Evolutionary conservation across 1,284 basidiomycete genomes (phyloP).

Genomic region (Pisolithus thermaeus): DNA sequence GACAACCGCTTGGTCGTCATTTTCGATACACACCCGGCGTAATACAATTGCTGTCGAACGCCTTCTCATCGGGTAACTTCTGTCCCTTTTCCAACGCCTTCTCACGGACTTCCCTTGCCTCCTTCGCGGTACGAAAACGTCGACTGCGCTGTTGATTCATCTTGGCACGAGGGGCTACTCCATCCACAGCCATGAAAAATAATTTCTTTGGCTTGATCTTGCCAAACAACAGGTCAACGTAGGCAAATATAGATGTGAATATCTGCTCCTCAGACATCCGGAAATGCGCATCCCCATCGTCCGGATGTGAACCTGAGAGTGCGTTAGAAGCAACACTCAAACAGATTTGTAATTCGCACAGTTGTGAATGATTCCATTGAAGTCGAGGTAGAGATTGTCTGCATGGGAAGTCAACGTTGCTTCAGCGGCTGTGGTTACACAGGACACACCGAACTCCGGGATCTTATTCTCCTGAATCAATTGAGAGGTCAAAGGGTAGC

Average conservation of each 20-base stretch:
- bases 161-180: slow-evolving; percentile 97
- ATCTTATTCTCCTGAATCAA: slow-evolving; percentile 97
- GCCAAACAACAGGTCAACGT: slow-evolving; percentile 94
- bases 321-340: not conserved
- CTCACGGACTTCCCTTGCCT: slow-evolving; percentile 82
- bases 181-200: slow-evolving; percentile 98
- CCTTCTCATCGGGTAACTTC: slow-evolving; percentile 86
- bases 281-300: slow-evolving; percentile 94
- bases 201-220: slow-evolving; percentile 98
- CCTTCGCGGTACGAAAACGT: slow-evolving; percentile 92
- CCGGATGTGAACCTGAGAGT: slow-evolving; percentile 77
- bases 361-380: slow-evolving; percentile 99
- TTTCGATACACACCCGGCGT: slow-evolving; percentile 72
- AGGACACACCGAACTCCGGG: slow-evolving; percentile 75
- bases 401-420: slow-evolving; percentile 7
- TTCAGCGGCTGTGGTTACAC: not conserved
- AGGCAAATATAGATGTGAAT: slow-evolving; percentile 94
- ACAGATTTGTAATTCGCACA: slow-evolving; percentile 46
- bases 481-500: slow-evolving; percentile 97
- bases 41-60: slow-evolving; percentile 99
- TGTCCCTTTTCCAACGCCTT: slow-evolving; percentile 88
- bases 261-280: slow-evolving; percentile 95
- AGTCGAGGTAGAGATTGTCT: slow-evolving; percentile 92
- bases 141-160: slow-evolving; percentile 99
- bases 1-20: not conserved